A percentile compares a stretch with the other conserved stretches of the same genome.
Evolutionary conservation across 1,284 basidiomycete genomes (phyloP).

Genomic region (Rugosomyces carneus): DNA sequence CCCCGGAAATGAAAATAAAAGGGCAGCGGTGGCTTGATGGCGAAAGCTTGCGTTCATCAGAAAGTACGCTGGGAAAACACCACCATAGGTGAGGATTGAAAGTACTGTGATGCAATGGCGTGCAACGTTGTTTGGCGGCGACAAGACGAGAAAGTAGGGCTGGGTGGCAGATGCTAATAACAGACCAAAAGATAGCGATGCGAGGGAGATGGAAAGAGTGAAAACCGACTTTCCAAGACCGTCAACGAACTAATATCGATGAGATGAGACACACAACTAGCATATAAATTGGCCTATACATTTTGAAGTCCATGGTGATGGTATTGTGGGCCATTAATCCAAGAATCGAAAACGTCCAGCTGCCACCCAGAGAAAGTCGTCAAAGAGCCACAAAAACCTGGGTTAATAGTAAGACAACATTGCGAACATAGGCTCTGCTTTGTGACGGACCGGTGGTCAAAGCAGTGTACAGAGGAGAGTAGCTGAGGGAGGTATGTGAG

Average conservation of each 20-base stretch:
- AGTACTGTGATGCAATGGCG: constrained; percentile 43
- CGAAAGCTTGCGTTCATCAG: constrained; percentile 66
- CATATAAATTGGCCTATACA: constrained; percentile 42
- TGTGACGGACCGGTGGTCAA: constrained; percentile 69
- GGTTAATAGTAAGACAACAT: not conserved
- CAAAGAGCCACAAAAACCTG: constrained; percentile 92
- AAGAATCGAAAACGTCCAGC: constrained; percentile 81
- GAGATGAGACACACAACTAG: constrained; percentile 6
- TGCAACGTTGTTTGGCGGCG: constrained; percentile 32
- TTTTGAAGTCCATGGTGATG: constrained; percentile 69
- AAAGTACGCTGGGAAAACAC: constrained; percentile 76
- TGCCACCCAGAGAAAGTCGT: constrained; percentile 98
- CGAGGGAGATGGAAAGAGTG: constrained; percentile 69
- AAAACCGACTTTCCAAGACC: constrained; percentile 80
- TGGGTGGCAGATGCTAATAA: constrained; percentile 42
- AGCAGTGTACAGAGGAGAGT: constrained; percentile 83
- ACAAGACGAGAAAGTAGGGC: constrained; percentile 34
- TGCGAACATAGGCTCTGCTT: not conserved
- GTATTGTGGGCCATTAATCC: constrained; percentile 63
- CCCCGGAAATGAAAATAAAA: constrained; percentile 88
- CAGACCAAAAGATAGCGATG: constrained; percentile 55
- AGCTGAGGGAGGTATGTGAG: constrained; percentile 41
- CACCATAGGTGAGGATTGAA: constrained; percentile 54
- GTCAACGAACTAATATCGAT: constrained; percentile 64
- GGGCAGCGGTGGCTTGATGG: constrained; percentile 78